Conservation (phyloP, 2,329 filamentous ascomycete species). For the Claviceps citrina region DNA sequence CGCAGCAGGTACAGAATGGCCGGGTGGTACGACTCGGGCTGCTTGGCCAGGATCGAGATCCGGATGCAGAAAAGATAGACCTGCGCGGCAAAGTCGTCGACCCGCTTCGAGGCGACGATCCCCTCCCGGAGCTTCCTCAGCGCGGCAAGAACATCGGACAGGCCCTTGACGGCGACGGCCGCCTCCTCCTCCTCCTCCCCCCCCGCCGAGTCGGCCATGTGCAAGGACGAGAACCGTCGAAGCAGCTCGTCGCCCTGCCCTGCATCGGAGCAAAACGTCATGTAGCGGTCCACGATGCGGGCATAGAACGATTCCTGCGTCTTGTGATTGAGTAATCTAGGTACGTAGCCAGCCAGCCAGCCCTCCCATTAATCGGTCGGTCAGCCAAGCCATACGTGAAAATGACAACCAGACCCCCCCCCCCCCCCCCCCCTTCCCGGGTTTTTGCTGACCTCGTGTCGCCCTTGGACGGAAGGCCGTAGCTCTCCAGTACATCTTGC, state of each 20-base stretch:
- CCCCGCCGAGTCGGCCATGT: too few species aligned
- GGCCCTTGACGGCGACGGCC: slow-evolving; percentile 41
- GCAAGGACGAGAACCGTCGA: slow-evolving; percentile 54
- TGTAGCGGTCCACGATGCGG: slow-evolving; percentile 75
- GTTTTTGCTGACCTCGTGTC: slow-evolving; percentile 66
- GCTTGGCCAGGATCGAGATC: slow-evolving; percentile 61
- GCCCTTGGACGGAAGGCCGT: slow-evolving; percentile 81
- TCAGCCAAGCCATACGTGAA: too few species aligned
- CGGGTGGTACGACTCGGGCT: slow-evolving; percentile 80
- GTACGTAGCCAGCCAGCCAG: too few species aligned
- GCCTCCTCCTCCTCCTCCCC: too few species aligned
- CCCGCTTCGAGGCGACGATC: slow-evolving; percentile 61
- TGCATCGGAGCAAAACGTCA: slow-evolving; percentile 69
- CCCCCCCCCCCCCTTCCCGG: too few species aligned
- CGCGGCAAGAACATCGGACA: slow-evolving; percentile 63
- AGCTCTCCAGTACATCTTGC: slow-evolving; percentile 61
- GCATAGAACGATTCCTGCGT: slow-evolving; percentile 75
- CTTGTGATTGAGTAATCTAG: slow-evolving; percentile 56
- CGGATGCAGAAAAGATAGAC: slow-evolving; percentile 87
- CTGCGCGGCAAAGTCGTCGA: slow-evolving; percentile 70
- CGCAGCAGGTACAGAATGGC: slow-evolving; percentile 68
- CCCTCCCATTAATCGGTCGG: too few species aligned
- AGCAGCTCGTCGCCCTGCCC: slow-evolving; percentile 59
- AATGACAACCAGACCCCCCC: too few species aligned
- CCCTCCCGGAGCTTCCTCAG: slow-evolving; percentile 87